Base-by-base conservation (phyloP, 352 stramenopile species). In the Pythium insidiosum region DNA sequence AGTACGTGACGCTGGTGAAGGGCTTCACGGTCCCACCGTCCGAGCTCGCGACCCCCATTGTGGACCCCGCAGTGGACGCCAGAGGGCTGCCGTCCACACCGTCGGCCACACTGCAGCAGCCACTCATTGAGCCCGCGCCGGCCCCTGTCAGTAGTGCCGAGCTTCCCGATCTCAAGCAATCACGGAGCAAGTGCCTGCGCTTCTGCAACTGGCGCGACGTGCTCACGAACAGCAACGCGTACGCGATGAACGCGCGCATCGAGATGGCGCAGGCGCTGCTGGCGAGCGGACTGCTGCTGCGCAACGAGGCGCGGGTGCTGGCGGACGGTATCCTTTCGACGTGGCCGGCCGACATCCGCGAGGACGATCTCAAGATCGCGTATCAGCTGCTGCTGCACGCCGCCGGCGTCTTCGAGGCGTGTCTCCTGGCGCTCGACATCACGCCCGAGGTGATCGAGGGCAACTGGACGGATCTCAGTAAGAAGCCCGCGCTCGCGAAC, bases 381-480 rank as follows among this genome's bases (percentile, higher is more conserved):
- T 84, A 88, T 39, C 73, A 88, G 43, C 44, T 81, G 3, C 33
- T 85, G 12, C 57, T 85, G 38, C 67, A 75, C n/a, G 65, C 70
- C 0, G 63, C 74, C 0, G 74, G 74, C 4, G 50, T 82, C 21
- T 52, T 84, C 4, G 63, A 80, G 6, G 65, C 68, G 10, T 78
- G 68, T 59, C 52, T 84, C 5, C 33, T 62, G 23, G 53, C 63
- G 9, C 66, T 88, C 24, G 43, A 62, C 22, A 37, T 67, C 26
- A 31, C 53, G 10, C 54, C 68, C 16, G 46, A 49, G 9, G 44
- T 49, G 3, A 53, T 76, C 34, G 68, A 68, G 4, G 66, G 63
- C 4, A 50, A 49, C 5, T 50, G 46, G 11, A 59, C 46, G 1
- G 67, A 80, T n/a, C 53, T 72, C 11, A 57, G 53, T 1, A 18